Percentiles rank a stretch among this genome's conserved stretches.
Evolutionary conservation across 2,329 filamentous ascomycete genomes (phyloP).

Genomic region (Cordyceps tenuipes): DNA sequence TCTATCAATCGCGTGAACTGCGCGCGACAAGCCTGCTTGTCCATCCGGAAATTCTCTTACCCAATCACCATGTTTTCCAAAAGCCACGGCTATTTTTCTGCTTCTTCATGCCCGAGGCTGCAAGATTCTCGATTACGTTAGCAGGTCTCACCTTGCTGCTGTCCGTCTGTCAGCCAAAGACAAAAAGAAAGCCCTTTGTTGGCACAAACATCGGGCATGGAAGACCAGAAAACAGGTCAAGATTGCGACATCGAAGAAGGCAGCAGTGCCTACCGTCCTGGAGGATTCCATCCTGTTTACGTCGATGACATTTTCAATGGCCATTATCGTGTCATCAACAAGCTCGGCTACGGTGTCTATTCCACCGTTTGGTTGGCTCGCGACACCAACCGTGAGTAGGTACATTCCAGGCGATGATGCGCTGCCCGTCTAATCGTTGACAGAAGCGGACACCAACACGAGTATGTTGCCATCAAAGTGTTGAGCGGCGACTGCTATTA

Average conservation of each 20-base stretch:
- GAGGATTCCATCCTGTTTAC: neutral
- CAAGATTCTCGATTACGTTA: neutral
- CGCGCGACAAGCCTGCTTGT: too few species aligned
- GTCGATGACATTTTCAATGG: neutral
- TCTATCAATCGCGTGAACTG: too few species aligned
- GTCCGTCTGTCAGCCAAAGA: too few species aligned
- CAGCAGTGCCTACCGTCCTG: neutral
- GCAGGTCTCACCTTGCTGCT: neutral
- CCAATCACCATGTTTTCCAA: neutral
- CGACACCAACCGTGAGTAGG: constrained; percentile 2
- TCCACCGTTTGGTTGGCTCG: constrained; percentile 19
- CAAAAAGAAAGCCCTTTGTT: neutral
- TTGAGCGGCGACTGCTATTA: constrained; percentile 16
- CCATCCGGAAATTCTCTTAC: too few species aligned
- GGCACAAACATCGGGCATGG: neutral
- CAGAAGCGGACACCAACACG: neutral
- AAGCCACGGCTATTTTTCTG: neutral
- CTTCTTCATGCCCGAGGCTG: too few species aligned
- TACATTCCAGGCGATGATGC: neutral
- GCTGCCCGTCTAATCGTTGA: neutral
- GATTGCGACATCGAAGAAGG: neutral
- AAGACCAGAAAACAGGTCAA: neutral
- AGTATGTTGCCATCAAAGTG: constrained; percentile 21
- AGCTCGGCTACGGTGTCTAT: constrained; percentile 18
- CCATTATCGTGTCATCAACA: constrained; percentile 16